Percentiles rank a stretch among this genome's conserved stretches.
These are phyloP conservation scores for Myrica gale DNA, from an alignment of 306 rosid genomes.

Conservation along the genomic window DNA sequence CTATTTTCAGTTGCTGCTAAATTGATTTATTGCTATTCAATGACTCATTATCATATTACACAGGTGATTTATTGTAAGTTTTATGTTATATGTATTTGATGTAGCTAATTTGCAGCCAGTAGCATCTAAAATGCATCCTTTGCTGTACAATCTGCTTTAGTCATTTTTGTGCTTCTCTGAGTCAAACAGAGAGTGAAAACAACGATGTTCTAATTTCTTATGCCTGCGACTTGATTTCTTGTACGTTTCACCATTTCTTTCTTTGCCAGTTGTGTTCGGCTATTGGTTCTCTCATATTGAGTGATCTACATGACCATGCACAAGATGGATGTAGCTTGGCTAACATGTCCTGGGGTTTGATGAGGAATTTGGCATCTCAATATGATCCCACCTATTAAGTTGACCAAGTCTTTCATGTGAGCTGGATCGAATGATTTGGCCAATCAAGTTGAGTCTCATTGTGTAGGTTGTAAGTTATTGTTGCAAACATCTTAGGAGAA, in stretches of 20 bases:
- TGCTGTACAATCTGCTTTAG: background rate
- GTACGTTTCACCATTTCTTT: too few relatives aligned
- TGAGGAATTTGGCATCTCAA: background rate
- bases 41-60: background rate
- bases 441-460: background rate
- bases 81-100: background rate
- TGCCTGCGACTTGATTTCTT: background rate
- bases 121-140: background rate
- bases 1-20: background rate
- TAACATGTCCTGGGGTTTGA: background rate
- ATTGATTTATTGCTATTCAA: background rate
- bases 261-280: too few relatives aligned
- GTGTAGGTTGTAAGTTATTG: background rate
- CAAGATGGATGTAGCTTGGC: background rate
- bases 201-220: background rate
- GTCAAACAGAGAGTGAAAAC: background rate
- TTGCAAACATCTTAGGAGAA: background rate
- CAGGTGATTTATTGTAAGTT: background rate
- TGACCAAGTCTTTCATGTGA: background rate
- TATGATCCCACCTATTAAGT: background rate
- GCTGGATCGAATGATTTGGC: background rate
- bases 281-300: background rate
- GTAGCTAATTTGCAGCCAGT: background rate
- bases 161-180: background rate
- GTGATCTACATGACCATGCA: background rate